phyloP scores from a whole-genome alignment of 2,329 filamentous ascomycete species.

The Pyrenophora tritici-repentis region DNA sequence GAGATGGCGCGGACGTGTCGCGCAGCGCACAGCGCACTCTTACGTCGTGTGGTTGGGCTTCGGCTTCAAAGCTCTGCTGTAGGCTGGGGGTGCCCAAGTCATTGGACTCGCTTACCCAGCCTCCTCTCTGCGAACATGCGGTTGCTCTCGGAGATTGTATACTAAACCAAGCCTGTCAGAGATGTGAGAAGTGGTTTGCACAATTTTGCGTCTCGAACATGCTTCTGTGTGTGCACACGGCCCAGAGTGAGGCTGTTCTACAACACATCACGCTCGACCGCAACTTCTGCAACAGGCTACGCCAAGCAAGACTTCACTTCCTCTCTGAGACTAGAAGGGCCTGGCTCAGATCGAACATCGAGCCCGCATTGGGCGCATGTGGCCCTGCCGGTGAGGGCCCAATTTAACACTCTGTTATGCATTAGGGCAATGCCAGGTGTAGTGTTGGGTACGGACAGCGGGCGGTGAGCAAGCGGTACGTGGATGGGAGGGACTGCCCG shows the following conservation, averaged over 20 bases:
- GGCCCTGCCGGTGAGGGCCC: slow-evolving; percentile 28
- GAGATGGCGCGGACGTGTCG: slow-evolving; percentile 16
- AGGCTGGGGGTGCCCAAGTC: slow-evolving; percentile 28
- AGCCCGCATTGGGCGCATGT: slow-evolving; percentile 22
- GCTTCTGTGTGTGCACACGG: neutral
- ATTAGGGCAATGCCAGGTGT: slow-evolving; percentile 17
- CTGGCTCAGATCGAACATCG: slow-evolving; percentile 16
- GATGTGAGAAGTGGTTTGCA: neutral
- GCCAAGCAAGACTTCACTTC: slow-evolving; percentile 19
- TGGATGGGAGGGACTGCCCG: slow-evolving; percentile 20
- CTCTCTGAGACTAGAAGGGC: slow-evolving; percentile 17
- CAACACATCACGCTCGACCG: slow-evolving; percentile 19
- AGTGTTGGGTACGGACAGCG: slow-evolving; percentile 16
- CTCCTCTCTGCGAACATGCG: slow-evolving; percentile 25
- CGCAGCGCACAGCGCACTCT: slow-evolving; percentile 27
- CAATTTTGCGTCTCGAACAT: slow-evolving; percentile 1
- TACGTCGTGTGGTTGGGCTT: slow-evolving; percentile 35
- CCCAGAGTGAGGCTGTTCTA: slow-evolving; percentile 20
- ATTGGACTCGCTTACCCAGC: slow-evolving; percentile 33
- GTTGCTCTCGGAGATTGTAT: slow-evolving; percentile 11
- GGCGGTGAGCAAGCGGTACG: slow-evolving; percentile 19
- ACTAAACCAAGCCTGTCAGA: slow-evolving; percentile 2
- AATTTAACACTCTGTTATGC: slow-evolving; percentile 24
- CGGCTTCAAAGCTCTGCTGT: slow-evolving; percentile 25
- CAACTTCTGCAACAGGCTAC: slow-evolving; percentile 21